Conservation (phyloP, 2,329 filamentous ascomycete genomes). For the Apiospora phragmitis region DNA sequence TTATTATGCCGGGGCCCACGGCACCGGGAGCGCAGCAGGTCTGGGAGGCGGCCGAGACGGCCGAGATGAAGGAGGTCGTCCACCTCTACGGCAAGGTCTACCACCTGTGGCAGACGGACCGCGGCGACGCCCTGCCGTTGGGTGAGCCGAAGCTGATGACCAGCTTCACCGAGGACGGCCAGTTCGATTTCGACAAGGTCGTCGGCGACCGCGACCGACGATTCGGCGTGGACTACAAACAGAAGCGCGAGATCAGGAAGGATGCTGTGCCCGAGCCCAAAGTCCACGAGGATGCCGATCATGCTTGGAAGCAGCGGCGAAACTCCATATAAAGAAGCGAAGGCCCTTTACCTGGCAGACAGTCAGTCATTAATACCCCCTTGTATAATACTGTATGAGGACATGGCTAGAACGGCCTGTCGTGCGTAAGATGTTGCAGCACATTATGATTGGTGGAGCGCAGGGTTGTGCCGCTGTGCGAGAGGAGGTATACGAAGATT, state of each 20-base stretch:
- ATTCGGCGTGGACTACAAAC: slow-evolving; percentile 45
- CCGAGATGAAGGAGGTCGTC: slow-evolving; percentile 77
- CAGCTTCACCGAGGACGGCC: slow-evolving; percentile 49
- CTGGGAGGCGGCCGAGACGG: slow-evolving; percentile 77
- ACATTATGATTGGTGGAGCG: not conserved
- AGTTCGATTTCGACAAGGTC: slow-evolving; percentile 46
- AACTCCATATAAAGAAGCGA: slow-evolving; percentile 11
- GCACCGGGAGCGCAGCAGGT: slow-evolving; percentile 52
- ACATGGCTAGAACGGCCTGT: not conserved
- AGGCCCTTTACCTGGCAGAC: not conserved
- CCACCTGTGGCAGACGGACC: slow-evolving; percentile 84
- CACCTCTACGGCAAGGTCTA: slow-evolving; percentile 80
- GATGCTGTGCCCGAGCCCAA: slow-evolving; percentile 39
- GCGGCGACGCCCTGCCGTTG: slow-evolving; percentile 60
- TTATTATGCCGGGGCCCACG: slow-evolving; percentile 70
- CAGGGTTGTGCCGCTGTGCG: not conserved
- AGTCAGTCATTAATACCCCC: not conserved
- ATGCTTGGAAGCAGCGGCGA: slow-evolving; percentile 20
- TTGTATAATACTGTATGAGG: no score
- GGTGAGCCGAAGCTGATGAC: slow-evolving; percentile 57
- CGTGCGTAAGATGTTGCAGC: not conserved
- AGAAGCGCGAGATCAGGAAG: slow-evolving; percentile 46
- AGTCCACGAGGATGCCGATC: slow-evolving; percentile 39
- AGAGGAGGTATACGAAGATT: not conserved
- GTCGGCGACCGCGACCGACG: slow-evolving; percentile 46